Conservation (phyloP, 2,329 filamentous ascomycete species). For the Diaporthe australafricana region DNA sequence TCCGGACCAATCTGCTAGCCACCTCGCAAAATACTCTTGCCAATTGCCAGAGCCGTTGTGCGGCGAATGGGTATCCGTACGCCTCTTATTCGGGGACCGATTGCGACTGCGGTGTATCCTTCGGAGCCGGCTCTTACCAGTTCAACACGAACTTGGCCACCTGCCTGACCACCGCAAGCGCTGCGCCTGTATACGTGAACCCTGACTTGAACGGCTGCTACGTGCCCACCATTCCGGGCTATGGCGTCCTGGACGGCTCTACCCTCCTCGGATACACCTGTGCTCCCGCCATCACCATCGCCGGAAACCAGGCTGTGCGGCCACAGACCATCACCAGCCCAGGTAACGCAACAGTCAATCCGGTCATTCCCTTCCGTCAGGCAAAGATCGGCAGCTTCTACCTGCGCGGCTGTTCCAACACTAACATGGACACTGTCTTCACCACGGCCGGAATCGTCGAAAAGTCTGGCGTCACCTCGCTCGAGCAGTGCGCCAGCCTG, state of each 20-base stretch:
- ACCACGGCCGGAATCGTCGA: not conserved
- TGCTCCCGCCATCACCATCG: slow-evolving; percentile 8
- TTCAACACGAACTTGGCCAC: slow-evolving; percentile 38
- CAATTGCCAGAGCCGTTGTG: not conserved
- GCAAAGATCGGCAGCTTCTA: slow-evolving; percentile 6
- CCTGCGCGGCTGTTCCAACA: not conserved
- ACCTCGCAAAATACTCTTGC: too few relatives aligned
- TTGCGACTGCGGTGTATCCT: slow-evolving; percentile 38
- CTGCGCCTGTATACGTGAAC: slow-evolving; percentile 62
- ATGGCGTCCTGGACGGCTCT: not conserved
- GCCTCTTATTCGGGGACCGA: not conserved
- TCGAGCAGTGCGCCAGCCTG: not conserved
- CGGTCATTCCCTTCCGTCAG: not conserved
- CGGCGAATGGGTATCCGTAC: not conserved
- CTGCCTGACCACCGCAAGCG: slow-evolving; percentile 40
- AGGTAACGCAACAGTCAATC: not conserved
- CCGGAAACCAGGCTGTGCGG: not conserved
- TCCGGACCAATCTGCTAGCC: not conserved
- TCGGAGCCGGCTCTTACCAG: slow-evolving; percentile 32
- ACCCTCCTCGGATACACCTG: slow-evolving; percentile 39
- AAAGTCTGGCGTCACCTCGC: not conserved
- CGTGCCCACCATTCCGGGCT: slow-evolving; percentile 45
- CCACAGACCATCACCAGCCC: not conserved
- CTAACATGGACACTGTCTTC: not conserved
- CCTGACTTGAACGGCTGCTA: slow-evolving; percentile 62